Conservation (phyloP, 1,139 yeast genomes). For the Geotrichum restrictum region DNA sequence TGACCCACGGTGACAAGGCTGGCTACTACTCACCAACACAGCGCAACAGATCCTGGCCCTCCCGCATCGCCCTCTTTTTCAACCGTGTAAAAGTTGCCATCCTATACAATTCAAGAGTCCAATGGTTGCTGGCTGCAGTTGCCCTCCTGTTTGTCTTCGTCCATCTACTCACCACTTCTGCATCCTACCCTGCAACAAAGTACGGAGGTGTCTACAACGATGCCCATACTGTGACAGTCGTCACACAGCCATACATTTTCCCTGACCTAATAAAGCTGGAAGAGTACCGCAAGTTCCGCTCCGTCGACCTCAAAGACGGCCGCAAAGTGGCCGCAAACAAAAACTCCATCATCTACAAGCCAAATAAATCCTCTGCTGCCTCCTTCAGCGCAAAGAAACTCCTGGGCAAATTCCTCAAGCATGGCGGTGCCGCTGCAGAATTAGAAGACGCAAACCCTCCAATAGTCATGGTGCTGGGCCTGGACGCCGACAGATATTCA, state of each 20-base stretch:
- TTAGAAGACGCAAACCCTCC: slow-evolving; percentile 18
- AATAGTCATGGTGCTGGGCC: slow-evolving; percentile 32
- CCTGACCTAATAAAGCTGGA: slow-evolving; percentile 32
- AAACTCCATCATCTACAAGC: slow-evolving; percentile 27
- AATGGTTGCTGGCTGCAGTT: slow-evolving; percentile 13
- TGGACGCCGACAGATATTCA: slow-evolving; percentile 30
- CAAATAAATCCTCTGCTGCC: slow-evolving; percentile 13
- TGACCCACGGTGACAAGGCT: slow-evolving; percentile 21
- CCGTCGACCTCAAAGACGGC: slow-evolving; percentile 29
- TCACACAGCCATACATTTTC: slow-evolving; percentile 28
- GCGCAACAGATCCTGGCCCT: slow-evolving; percentile 3
- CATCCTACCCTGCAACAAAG: background rate
- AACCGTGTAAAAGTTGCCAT: slow-evolving; percentile 7
- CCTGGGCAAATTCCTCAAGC: slow-evolving; percentile 5
- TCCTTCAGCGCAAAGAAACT: slow-evolving; percentile 8
- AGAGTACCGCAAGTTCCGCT: slow-evolving; percentile 33
- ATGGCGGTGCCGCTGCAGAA: slow-evolving; percentile 11
- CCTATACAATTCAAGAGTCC: slow-evolving; percentile 16
- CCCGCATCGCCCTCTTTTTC: background rate
- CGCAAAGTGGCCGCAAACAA: slow-evolving; percentile 29
- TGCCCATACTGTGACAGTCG: slow-evolving; percentile 26
- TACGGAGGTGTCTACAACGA: slow-evolving; percentile 26
- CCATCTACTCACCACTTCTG: background rate
- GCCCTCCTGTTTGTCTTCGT: background rate
- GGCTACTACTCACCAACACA: background rate